A percentile compares a stretch with the other conserved stretches of the same genome.
Evolutionary conservation across 331 rosid genomes (phyloP).

Genomic region (Malus hybrid): DNA sequence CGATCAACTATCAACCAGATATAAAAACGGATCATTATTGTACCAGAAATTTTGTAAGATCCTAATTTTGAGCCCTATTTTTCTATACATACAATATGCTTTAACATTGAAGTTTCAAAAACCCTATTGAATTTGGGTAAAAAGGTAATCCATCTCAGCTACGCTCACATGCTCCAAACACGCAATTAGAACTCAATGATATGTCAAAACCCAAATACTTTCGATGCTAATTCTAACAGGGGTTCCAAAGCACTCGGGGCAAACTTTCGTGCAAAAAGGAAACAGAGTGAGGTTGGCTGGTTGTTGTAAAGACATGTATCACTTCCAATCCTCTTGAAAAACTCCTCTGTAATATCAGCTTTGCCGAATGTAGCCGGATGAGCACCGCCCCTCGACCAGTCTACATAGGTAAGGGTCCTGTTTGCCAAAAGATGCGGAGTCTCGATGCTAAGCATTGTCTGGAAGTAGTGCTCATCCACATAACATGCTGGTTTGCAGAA

Average conservation of each 20-base stretch:
- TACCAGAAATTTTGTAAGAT: slow-evolving; percentile 22
- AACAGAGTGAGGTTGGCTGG: slow-evolving; percentile 77
- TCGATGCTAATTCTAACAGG: slow-evolving; percentile 60
- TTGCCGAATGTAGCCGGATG: slow-evolving; percentile 97
- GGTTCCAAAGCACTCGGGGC: slow-evolving; percentile 87
- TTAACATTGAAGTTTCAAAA: slow-evolving; percentile 23
- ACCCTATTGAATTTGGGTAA: slow-evolving; percentile 4
- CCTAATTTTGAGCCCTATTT: slow-evolving; percentile 23
- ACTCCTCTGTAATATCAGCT: slow-evolving; percentile 67
- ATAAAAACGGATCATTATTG: slow-evolving; percentile 8
- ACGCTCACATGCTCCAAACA: slow-evolving; percentile 19
- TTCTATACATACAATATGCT: slow-evolving; percentile 29
- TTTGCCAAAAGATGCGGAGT: slow-evolving; percentile 75
- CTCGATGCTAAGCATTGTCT: slow-evolving; percentile 71
- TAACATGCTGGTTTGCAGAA: slow-evolving; percentile 83
- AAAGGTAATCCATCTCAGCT: slow-evolving; percentile 19
- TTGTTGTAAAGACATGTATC: slow-evolving; percentile 69
- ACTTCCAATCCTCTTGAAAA: slow-evolving; percentile 55
- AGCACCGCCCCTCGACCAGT: slow-evolving; percentile 99
- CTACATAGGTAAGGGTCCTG: slow-evolving; percentile 82
- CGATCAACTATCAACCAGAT: too few species aligned
- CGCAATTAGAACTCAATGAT: slow-evolving; percentile 15
- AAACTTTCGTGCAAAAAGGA: slow-evolving; percentile 90
- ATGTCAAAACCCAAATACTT: slow-evolving; percentile 60
- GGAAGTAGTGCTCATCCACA: slow-evolving; percentile 98